Evolutionary conservation across 495 filamentous ascomycete species (phyloP).

Genomic region (Trichoderma asperelloides): DNA sequence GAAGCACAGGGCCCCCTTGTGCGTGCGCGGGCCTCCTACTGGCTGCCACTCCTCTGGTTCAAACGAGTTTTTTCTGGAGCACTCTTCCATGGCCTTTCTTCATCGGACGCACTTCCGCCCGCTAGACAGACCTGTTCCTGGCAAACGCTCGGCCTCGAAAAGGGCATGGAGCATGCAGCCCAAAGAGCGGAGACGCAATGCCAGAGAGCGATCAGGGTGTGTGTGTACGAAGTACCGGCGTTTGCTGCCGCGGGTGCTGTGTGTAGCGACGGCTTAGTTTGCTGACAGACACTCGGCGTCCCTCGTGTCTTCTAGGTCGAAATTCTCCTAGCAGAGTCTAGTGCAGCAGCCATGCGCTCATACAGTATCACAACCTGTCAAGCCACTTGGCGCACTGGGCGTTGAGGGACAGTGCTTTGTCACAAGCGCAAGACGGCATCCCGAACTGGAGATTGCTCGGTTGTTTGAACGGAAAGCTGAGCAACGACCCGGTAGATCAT

Average conservation of each 20-base stretch:
- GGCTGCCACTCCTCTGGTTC: not conserved
- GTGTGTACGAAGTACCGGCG: not conserved
- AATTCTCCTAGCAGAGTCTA: not conserved
- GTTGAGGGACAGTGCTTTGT: not conserved
- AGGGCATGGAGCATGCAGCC: constrained; percentile 1
- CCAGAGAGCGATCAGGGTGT: not conserved
- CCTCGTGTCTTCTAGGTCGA: not conserved
- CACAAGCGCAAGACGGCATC: not conserved
- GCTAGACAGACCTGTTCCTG: not conserved
- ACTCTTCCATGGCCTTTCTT: not conserved
- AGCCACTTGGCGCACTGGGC: not conserved
- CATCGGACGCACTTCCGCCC: not conserved
- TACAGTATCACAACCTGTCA: not conserved
- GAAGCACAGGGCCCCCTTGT: not conserved
- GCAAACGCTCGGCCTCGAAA: not conserved
- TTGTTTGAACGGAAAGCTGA: not conserved
- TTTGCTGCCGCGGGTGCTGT: not conserved
- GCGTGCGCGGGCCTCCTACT: not conserved
- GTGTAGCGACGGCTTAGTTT: not conserved
- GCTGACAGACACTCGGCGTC: not conserved
- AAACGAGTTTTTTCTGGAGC: constrained; percentile 2
- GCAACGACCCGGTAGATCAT: not conserved
- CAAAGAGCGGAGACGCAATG: constrained; percentile 4
- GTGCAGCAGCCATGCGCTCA: not conserved
- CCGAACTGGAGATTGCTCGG: not conserved